Evolutionary conservation across 768 basidiomycete species (phyloP).

Genomic region (Dioszegia crocea): DNA sequence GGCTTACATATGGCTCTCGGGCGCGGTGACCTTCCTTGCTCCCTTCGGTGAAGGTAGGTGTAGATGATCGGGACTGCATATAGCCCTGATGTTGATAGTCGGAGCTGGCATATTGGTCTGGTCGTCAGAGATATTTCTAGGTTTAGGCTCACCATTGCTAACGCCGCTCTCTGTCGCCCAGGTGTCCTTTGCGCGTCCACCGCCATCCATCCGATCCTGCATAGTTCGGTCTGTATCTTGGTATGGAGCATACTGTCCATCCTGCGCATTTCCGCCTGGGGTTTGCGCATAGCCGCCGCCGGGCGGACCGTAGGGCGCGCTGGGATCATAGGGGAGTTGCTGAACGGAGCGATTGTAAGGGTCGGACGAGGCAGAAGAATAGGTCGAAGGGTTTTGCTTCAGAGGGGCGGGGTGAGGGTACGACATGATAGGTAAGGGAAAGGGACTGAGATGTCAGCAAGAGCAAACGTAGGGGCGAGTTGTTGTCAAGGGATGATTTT

Average conservation of each 20-base stretch:
- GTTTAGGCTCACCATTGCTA: constrained; percentile 27
- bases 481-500: neutral
- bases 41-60: constrained; percentile 69
- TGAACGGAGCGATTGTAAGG: constrained; percentile 31
- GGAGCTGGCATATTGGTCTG: constrained; percentile 23
- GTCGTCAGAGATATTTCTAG: neutral
- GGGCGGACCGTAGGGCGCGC: constrained; percentile 17
- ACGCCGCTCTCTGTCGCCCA: constrained; percentile 48
- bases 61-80: constrained; percentile 65
- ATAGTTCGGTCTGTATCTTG: constrained; percentile 46
- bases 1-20: constrained; percentile 68
- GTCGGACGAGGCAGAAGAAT: constrained; percentile 41
- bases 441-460: neutral
- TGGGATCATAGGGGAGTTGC: constrained; percentile 29
- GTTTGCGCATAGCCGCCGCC: constrained; percentile 36
- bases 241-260: constrained; percentile 38
- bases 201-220: constrained; percentile 41
- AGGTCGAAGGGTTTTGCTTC: constrained; percentile 38
- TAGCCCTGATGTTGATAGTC: constrained; percentile 42
- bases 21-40: constrained; percentile 54
- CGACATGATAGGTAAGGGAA: constrained; percentile 22
- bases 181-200: constrained; percentile 44
- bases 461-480: neutral
- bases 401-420: constrained; percentile 40
- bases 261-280: constrained; percentile 14